These are phyloP conservation scores for Venturia effusa DNA, from an alignment of 2,329 filamentous ascomycete genomes.

Conservation along the genomic window DNA sequence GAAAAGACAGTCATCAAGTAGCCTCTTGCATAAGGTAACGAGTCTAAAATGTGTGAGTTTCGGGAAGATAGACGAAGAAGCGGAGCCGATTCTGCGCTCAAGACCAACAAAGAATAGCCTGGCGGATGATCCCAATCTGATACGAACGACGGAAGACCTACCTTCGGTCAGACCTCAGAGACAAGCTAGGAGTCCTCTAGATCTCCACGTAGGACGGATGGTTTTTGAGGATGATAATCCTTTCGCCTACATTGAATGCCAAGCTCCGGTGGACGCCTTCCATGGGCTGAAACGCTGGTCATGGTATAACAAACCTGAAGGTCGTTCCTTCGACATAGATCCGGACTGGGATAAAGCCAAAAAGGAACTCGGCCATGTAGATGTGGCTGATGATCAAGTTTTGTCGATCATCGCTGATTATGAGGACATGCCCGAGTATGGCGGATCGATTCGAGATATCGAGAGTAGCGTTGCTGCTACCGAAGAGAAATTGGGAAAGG, in stretches of 20 bases:
- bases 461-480: background rate
- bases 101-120: background rate
- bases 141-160: background rate
- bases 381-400: background rate
- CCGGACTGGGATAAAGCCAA: background rate
- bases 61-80: background rate
- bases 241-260: background rate
- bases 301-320: background rate
- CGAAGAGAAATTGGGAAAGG: background rate
- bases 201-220: background rate
- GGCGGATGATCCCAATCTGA: background rate
- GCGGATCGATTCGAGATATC: background rate
- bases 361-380: background rate
- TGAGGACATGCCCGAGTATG: background rate
- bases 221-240: background rate
- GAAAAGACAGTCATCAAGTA: background rate
- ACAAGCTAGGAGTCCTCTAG: background rate
- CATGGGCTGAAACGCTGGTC: background rate
- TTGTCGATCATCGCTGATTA: background rate
- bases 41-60: background rate
- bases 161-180: background rate
- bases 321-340: background rate
- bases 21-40: background rate
- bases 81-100: background rate
- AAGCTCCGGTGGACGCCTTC: background rate